A percentile compares a stretch with the other conserved stretches of the same genome.
Conservation (phyloP, 805 yeast species). For the Candida orba region DNA sequence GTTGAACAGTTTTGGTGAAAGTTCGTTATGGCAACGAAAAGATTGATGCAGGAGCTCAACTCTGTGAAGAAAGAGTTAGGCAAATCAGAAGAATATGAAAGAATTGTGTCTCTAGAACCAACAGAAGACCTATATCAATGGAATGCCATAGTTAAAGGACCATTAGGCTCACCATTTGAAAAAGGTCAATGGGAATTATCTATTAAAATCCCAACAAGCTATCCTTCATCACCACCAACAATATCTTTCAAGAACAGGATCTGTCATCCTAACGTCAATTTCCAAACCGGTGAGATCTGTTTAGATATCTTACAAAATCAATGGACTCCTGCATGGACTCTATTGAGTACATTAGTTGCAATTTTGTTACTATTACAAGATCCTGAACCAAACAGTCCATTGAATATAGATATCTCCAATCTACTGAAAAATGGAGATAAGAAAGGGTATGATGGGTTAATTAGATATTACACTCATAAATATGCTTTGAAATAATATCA, state of each 20-base stretch:
- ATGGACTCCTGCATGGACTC: constrained; percentile 76
- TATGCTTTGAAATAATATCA: constrained; percentile 12
- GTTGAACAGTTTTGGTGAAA: no score
- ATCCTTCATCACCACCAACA: constrained; percentile 56
- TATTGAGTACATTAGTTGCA: constrained; percentile 48
- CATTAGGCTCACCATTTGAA: constrained; percentile 43
- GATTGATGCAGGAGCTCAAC: constrained; percentile 32
- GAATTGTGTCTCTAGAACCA: constrained; percentile 39
- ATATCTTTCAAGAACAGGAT: constrained; percentile 36
- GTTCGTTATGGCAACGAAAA: constrained; percentile 22
- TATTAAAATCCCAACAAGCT: constrained; percentile 38
- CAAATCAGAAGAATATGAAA: constrained; percentile 15
- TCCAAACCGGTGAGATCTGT: constrained; percentile 60
- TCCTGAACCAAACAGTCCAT: constrained; percentile 68
- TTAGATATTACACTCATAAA: constrained; percentile 31
- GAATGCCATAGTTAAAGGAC: constrained; percentile 46
- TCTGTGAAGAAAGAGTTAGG: constrained; percentile 24
- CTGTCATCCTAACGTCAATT: constrained; percentile 45
- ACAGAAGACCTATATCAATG: constrained; percentile 42
- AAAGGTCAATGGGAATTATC: constrained; percentile 44
- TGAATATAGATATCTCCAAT: constrained; percentile 64
- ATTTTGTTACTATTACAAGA: constrained; percentile 48
- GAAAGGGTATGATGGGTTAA: constrained; percentile 34
- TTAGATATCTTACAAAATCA: constrained; percentile 50
- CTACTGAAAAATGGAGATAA: constrained; percentile 42